phyloP scores from a whole-genome alignment of 148 eudicot genomes.

The Rhododendron ferrugineum region DNA sequence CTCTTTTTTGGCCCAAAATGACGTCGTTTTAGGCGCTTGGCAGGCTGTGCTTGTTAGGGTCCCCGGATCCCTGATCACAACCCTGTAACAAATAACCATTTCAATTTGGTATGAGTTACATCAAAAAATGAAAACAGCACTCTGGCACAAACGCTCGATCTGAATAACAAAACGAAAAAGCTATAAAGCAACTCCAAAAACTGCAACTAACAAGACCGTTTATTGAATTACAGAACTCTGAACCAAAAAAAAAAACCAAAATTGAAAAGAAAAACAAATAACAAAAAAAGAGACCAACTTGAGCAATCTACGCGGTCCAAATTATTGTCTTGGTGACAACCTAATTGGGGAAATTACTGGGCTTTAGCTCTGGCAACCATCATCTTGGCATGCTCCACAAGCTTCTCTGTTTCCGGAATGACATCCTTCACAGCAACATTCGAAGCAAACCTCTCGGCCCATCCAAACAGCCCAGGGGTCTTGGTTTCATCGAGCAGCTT shows the following conservation, averaged over 20 bases:
- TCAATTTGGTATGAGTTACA: too few relatives aligned
- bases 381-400: background rate
- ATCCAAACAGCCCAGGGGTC: background rate
- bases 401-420: background rate
- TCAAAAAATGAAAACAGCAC: too few relatives aligned
- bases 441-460: background rate
- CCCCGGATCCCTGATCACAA: too few relatives aligned
- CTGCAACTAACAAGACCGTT: background rate
- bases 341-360: background rate
- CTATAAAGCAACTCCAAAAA: too few relatives aligned
- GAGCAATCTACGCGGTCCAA: background rate
- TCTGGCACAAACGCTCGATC: too few relatives aligned
- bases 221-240: background rate
- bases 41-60: too few relatives aligned
- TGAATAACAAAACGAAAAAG: too few relatives aligned
- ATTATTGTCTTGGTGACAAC: background rate
- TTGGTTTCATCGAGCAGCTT: background rate
- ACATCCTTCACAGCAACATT: background rate
- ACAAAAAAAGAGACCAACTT: background rate
- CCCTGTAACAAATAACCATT: too few relatives aligned
- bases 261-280: background rate
- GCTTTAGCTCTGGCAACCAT: background rate
- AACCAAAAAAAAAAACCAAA: background rate
- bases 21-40: too few relatives aligned
- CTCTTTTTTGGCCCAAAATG: too few relatives aligned